phyloP scores from a whole-genome alignment of 805 yeast species.

The Peterozyma xylosa region DNA sequence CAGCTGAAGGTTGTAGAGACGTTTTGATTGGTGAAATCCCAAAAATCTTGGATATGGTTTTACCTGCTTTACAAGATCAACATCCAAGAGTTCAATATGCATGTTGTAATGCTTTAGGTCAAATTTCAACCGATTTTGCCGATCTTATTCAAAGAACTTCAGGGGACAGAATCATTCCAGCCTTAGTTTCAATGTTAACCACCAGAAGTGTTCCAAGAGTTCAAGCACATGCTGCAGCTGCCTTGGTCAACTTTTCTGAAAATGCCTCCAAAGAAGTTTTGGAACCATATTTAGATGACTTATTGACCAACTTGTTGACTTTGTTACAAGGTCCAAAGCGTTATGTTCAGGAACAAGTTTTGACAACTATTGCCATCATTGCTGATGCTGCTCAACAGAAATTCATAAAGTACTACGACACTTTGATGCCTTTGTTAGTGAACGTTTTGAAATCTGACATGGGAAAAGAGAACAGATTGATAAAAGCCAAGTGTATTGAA shows the following conservation, averaged over 20 bases:
- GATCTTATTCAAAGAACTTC: constrained; percentile 77
- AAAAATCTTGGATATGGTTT: constrained; percentile 71
- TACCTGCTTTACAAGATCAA: constrained; percentile 77
- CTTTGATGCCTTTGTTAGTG: constrained; percentile 77
- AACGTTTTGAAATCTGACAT: constrained; percentile 70
- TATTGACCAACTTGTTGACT: constrained; percentile 66
- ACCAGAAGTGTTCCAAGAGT: constrained; percentile 78
- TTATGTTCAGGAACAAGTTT: constrained; percentile 94
- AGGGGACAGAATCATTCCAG: constrained; percentile 77
- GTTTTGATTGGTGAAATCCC: constrained; percentile 78
- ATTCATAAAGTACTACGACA: constrained; percentile 87
- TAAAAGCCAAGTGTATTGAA: constrained; percentile 92
- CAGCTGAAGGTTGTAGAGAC: constrained; percentile 96
- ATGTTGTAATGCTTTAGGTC: constrained; percentile 94
- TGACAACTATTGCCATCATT: constrained; percentile 92
- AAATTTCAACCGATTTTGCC: constrained; percentile 94
- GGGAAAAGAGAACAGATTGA: constrained; percentile 67
- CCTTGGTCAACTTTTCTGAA: constrained; percentile 90
- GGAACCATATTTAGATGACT: constrained; percentile 86
- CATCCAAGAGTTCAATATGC: constrained; percentile 97
- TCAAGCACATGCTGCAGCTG: constrained; percentile 98
- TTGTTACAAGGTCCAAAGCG: constrained; percentile 80
- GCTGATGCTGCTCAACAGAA: constrained; percentile 93
- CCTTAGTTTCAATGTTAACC: constrained; percentile 74
- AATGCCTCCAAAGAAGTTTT: constrained; percentile 80